Conservation (phyloP, 2,329 filamentous ascomycete species). For the Fusarium siculi region DNA sequence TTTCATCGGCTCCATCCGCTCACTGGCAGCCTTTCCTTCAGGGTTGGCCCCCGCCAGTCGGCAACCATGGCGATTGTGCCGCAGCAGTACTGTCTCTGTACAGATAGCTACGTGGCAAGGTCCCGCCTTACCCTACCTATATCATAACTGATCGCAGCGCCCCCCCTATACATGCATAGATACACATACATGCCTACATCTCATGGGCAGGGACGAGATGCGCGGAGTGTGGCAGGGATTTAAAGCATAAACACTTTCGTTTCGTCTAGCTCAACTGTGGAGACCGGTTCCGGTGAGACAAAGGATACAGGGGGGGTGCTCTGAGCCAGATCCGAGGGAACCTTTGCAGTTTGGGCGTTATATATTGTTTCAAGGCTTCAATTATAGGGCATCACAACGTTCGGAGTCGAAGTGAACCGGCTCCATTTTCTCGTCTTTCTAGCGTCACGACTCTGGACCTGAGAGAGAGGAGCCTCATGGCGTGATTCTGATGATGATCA, state of each 20-base stretch:
- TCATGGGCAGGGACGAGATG: conserved; percentile 19
- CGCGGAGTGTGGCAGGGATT: conserved; percentile 25
- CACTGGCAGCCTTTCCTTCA: conserved; percentile 3
- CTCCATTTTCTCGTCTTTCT: conserved; percentile 28
- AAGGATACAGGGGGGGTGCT: conserved; percentile 24
- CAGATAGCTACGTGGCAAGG: conserved; percentile 36
- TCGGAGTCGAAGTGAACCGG: conserved; percentile 3
- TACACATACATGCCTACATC: conserved; percentile 8
- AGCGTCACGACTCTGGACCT: conserved; percentile 22
- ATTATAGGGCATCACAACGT: conserved; percentile 26
- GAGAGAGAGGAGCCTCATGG: conserved; percentile 32
- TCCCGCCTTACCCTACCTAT: conserved; percentile 31
- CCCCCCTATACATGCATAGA: conserved; percentile 4
- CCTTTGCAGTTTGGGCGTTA: conserved; percentile 27
- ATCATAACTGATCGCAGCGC: conserved; percentile 26
- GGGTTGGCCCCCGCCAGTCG: conserved; percentile 29
- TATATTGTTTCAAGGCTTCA: conserved; percentile 34
- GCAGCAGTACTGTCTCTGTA: neutral
- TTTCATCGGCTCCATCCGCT: conserved; percentile 36
- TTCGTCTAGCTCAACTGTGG: conserved; percentile 39
- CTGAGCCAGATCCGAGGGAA: conserved; percentile 33
- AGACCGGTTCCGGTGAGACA: conserved; percentile 37
- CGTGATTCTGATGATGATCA: conserved; percentile 35
- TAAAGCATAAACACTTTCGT: conserved; percentile 33
- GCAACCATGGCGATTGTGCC: conserved; percentile 26